These are phyloP conservation scores for Cyberlindnera xishuangbannaensis DNA, from an alignment of 805 yeast species.

Conservation along the genomic window DNA sequence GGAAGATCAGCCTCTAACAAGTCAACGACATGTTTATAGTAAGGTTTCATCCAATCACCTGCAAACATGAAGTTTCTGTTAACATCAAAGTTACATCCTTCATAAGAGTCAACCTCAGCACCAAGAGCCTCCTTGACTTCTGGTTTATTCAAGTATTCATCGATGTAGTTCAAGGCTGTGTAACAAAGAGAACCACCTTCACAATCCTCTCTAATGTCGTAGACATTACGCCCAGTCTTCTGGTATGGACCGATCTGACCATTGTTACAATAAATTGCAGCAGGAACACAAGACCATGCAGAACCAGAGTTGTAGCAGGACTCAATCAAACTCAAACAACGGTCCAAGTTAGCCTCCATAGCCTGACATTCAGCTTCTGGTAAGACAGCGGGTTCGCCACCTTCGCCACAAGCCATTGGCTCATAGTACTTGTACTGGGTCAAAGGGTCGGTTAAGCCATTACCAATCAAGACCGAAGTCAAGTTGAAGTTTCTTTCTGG, in stretches of 20 bases:
- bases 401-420: conserved; percentile 95
- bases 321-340: conserved; percentile 72
- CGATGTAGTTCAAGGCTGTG: conserved; percentile 69
- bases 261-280: conserved; percentile 83
- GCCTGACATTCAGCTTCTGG: conserved; percentile 72
- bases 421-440: conserved; percentile 72
- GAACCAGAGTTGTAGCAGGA: conserved; percentile 72
- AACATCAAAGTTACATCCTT: conserved; percentile 72
- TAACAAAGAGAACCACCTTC: conserved; percentile 71
- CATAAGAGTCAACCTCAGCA: conserved; percentile 77
- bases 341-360: conserved; percentile 63
- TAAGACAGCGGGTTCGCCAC: conserved; percentile 76
- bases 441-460: conserved; percentile 84
- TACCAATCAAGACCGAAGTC: conserved; percentile 79
- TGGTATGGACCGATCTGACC: conserved; percentile 77
- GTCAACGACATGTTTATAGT: conserved; percentile 66
- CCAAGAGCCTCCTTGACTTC: conserved; percentile 80
- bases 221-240: conserved; percentile 83
- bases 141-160: conserved; percentile 69
- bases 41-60: conserved; percentile 93
- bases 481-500: conserved; percentile 56
- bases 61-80: conserved; percentile 75
- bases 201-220: conserved; percentile 82
- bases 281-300: conserved; percentile 86
- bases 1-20: conserved; percentile 72